These are phyloP conservation scores for Apophysomyces trapeziformis DNA, from an alignment of 371 early-diverging fungal genomes.

Conservation along the genomic window DNA sequence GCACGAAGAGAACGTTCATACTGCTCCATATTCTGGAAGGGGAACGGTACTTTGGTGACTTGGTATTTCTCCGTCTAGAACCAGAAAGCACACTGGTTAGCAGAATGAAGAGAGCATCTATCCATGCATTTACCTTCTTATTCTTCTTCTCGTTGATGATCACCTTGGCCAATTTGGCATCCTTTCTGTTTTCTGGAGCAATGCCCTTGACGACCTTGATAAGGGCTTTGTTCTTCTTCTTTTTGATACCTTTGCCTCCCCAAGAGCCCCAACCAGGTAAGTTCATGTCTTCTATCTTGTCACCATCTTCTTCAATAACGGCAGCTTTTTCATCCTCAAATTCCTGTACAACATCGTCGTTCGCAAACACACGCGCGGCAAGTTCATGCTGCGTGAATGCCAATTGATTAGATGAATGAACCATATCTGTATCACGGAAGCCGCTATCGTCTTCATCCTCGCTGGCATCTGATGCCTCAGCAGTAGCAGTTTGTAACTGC, in stretches of 20 bases:
- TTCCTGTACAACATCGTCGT: slow-evolving; percentile 87
- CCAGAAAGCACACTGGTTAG: neutral
- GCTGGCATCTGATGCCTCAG: slow-evolving; percentile 11
- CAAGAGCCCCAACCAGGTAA: slow-evolving; percentile 97
- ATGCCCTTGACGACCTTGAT: slow-evolving; percentile 69
- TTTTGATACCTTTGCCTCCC: slow-evolving; percentile 79
- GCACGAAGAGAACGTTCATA: slow-evolving; percentile 84
- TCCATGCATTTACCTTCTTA: slow-evolving; percentile 66
- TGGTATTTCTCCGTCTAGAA: slow-evolving; percentile 73
- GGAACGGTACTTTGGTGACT: slow-evolving; percentile 77
- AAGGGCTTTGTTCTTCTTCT: slow-evolving; percentile 61
- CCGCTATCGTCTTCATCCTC: slow-evolving; percentile 36
- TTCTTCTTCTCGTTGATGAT: slow-evolving; percentile 89
- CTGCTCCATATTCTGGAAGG: slow-evolving; percentile 85
- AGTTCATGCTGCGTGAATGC: slow-evolving; percentile 83
- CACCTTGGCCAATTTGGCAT: slow-evolving; percentile 82
- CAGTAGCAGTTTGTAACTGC: neutral
- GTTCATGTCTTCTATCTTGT: slow-evolving; percentile 79
- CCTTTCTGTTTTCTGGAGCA: slow-evolving; percentile 72
- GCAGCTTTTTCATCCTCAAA: slow-evolving; percentile 87
- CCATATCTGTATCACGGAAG: slow-evolving; percentile 39
- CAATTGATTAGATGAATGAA: slow-evolving; percentile 52
- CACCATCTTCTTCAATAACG: slow-evolving; percentile 70
- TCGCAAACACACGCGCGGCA: slow-evolving; percentile 92
- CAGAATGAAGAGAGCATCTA: neutral